These are phyloP conservation scores for Globisporangium cederbergense DNA, from an alignment of 352 stramenopile species.

Conservation along the genomic window DNA sequence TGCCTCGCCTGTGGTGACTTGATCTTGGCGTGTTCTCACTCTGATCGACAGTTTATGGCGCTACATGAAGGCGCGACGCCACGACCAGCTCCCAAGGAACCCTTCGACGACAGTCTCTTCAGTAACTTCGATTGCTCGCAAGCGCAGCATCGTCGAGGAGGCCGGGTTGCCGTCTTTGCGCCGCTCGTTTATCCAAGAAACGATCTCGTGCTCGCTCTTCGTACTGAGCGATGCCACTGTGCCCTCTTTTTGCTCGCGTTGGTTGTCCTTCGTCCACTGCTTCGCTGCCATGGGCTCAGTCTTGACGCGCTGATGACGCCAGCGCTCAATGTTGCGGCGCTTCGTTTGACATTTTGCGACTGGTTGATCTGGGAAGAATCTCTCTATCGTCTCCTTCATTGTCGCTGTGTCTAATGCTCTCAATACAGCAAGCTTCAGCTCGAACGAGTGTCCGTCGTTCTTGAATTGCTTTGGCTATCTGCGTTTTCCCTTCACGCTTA, in stretches of 20 bases:
- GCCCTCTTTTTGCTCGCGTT: not conserved
- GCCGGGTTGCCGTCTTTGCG: not conserved
- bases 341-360: not conserved
- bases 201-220: not conserved
- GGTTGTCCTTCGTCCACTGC: not conserved
- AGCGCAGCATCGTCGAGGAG: not conserved
- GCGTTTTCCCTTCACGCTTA: slow-evolving; percentile 1
- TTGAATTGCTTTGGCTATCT: slow-evolving; percentile 7
- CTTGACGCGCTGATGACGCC: not conserved
- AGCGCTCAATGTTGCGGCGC: not conserved
- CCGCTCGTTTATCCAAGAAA: not conserved
- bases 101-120: not conserved
- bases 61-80: slow-evolving; percentile 2
- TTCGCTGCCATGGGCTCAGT: not conserved
- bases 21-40: not conserved
- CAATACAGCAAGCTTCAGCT: slow-evolving; percentile 9
- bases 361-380: not conserved
- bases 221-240: not conserved
- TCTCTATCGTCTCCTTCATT: slow-evolving; percentile 5
- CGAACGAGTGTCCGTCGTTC: slow-evolving; percentile 1
- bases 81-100: not conserved
- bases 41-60: not conserved
- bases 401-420: not conserved
- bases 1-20: not conserved
- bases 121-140: not conserved